Evolutionary conservation across 495 filamentous ascomycete genomes (phyloP), one percentile per base, ranked within the genome.

Genomic region (Endocarpon pusillum): DNA sequence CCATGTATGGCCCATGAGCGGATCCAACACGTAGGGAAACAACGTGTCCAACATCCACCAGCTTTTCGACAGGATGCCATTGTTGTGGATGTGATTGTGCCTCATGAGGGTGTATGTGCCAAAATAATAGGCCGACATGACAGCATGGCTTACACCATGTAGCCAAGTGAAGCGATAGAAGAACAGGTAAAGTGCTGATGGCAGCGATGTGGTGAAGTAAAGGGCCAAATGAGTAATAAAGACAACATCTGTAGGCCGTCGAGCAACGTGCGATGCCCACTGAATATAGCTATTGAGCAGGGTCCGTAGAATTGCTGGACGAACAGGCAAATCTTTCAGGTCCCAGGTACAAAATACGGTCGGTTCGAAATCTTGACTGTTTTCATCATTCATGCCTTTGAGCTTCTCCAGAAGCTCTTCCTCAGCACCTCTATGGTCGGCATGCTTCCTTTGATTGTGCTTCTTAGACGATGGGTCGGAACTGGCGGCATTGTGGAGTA

Each of bases 1-100:
- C 77, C 77, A 85, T 0, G 81, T 83, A 42, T 85, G 79, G 1
- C 81, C 81, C 62, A 79, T 75, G 38, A 87, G 48, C 2, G 80
- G 80, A 41, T 82, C 75, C 19, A 69, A 53, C 12, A 84, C 44
- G 42, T 84, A 87, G 1, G 81, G 80, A 45, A 82, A 87, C 1
- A 58, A 22, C 3, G 45, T 41, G 45, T 85, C 78, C 34, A 82
- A 51, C 35, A 55, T 36, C 12, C 46, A 49, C 36, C 64, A 70
- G 14, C 49, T 42, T 33, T 56, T 59, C 3, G 52, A 43, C n/a
- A 83, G 51, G 10, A 82, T 59, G n/a, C 80, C 81, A 15, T 67
- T 65, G 52, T 68, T 69, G 51, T 87, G 81, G 41, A 85, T 84
- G 49, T 85, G 80, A 39, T 85, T 78, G 43, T 85, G 81, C 57